Conservation (phyloP, 2,329 filamentous ascomycete species). For the Aureobasidium pullulans region DNA sequence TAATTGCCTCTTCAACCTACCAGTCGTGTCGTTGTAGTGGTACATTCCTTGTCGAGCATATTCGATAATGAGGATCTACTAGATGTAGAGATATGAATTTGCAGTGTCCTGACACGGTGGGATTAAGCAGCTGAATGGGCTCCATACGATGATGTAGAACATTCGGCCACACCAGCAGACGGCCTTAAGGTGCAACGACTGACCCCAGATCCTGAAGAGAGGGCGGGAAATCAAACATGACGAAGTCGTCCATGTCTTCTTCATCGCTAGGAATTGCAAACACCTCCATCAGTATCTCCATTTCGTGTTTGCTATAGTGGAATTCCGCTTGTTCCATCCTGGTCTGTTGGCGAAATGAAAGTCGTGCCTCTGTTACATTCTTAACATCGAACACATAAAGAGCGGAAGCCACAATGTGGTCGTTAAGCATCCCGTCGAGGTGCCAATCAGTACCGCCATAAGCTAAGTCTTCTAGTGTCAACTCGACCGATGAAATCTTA, state of each 20-base stretch:
- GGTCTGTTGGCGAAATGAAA: conserved; percentile 41
- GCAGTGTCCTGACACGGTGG: conserved; percentile 44
- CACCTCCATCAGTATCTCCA: background rate
- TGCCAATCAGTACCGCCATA: conserved; percentile 49
- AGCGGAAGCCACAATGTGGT: conserved; percentile 54
- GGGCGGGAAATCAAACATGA: background rate
- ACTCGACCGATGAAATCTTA: conserved; percentile 49
- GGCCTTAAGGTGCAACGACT: conserved; percentile 38
- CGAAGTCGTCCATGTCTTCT: background rate
- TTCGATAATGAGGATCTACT: conserved; percentile 44
- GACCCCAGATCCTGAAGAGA: conserved; percentile 38
- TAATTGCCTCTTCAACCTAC: conserved; percentile 22
- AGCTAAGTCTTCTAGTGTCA: conserved; percentile 47
- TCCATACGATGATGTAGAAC: conserved; percentile 42
- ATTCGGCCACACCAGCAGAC: conserved; percentile 49
- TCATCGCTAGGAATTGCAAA: background rate
- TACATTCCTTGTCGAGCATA: conserved; percentile 44
- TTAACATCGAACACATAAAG: conserved; percentile 53
- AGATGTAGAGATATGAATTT: conserved; percentile 51
- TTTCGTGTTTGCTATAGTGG: conserved; percentile 23
- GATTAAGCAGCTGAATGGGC: conserved; percentile 43
- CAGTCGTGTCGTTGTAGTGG: conserved; percentile 42
- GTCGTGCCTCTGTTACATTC: conserved; percentile 47
- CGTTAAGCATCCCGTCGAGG: conserved; percentile 41
- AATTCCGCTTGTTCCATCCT: conserved; percentile 1